Conservation (phyloP, 306 rosid genomes). For the Sicyos baderoa region DNA sequence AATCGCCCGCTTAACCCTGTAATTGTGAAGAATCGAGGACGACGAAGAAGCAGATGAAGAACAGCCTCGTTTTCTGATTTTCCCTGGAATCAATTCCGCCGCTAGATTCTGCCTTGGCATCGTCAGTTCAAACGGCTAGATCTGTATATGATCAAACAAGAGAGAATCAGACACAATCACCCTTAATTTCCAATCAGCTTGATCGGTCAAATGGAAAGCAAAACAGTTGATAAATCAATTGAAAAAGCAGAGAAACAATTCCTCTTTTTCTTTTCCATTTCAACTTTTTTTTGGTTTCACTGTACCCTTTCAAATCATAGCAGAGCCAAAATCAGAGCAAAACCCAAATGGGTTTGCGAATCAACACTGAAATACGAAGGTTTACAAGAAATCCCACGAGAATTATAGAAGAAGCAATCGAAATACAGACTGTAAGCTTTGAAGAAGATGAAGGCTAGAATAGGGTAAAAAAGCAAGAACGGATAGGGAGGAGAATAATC, state of each 20-base stretch:
- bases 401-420: constrained; percentile 18
- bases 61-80: constrained; percentile 91
- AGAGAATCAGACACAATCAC: not conserved
- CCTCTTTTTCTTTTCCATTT: constrained; percentile 9
- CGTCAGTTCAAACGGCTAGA: constrained; percentile 16
- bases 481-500: constrained; percentile 11
- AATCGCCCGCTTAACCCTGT: constrained; percentile 83
- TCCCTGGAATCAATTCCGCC: constrained; percentile 73
- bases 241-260: not conserved
- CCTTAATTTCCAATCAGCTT: not conserved
- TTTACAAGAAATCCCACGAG: constrained; percentile 17
- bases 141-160: constrained; percentile 13
- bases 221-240: not conserved
- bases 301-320: constrained; percentile 17
- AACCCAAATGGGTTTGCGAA: not conserved
- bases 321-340: constrained; percentile 12
- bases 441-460: constrained; percentile 9
- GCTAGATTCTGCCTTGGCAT: constrained; percentile 61
- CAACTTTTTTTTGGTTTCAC: not conserved
- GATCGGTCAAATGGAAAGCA: not conserved
- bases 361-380: not conserved
- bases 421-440: constrained; percentile 26
- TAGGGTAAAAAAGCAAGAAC: constrained; percentile 3
- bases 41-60: constrained; percentile 90
- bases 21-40: constrained; percentile 70